These are phyloP conservation scores for Yamagishiella unicocca DNA, from an alignment of 139 green algal genomes.

Conservation along the genomic window DNA sequence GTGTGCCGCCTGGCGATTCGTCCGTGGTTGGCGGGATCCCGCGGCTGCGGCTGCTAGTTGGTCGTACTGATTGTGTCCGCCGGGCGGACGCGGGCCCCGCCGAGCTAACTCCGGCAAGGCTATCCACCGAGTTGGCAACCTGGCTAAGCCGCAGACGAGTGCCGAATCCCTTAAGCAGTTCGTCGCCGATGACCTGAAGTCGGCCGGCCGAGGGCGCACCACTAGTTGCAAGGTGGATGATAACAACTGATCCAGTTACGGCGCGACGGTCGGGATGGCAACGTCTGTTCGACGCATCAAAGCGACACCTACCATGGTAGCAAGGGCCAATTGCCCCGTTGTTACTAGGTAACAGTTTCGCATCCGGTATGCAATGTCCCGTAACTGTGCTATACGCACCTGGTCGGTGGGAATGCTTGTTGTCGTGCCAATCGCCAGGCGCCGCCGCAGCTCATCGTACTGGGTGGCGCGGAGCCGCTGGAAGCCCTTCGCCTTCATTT, in stretches of 20 bases:
- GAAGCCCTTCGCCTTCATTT: constrained; percentile 62
- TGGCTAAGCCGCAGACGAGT: constrained; percentile 36
- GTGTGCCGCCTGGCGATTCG: neutral
- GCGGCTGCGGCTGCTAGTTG: neutral
- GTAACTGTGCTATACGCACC: constrained; percentile 7
- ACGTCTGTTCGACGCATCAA: neutral
- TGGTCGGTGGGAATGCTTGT: constrained; percentile 55
- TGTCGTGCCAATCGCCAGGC: constrained; percentile 41
- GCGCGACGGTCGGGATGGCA: no score
- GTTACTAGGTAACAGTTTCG: no score
- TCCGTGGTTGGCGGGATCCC: neutral
- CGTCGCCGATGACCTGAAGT: constrained; percentile 58
- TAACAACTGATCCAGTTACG: no score
- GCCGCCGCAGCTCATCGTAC: constrained; percentile 71
- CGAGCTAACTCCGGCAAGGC: neutral
- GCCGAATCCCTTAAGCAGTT: constrained; percentile 59
- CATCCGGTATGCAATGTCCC: neutral
- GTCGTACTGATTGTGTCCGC: neutral
- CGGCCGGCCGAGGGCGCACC: no score
- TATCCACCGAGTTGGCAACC: constrained; percentile 1
- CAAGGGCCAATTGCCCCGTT: no score
- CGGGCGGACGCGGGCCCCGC: neutral
- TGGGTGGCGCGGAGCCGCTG: constrained; percentile 67
- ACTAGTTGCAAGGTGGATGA: no score
- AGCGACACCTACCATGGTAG: neutral